Evolutionary conservation across 192 early-diverging fungal species (phyloP).

Genomic region (Rhizoclosmatium sp.): DNA sequence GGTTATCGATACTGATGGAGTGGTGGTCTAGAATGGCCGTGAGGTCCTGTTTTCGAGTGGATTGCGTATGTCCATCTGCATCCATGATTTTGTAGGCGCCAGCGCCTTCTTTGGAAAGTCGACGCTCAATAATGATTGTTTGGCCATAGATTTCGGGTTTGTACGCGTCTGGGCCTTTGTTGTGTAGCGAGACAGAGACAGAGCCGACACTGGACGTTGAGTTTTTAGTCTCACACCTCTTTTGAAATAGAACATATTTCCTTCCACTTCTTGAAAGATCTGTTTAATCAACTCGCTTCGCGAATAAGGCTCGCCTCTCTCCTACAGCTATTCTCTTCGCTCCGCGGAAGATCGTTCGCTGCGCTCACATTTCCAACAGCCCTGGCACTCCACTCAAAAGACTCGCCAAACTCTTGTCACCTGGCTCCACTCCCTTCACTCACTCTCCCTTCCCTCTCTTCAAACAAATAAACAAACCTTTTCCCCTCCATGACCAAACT

Average conservation of each 20-base stretch:
- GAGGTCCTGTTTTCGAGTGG: constrained; percentile 81
- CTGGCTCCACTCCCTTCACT: no score
- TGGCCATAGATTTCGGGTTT: constrained; percentile 82
- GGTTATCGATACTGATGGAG: constrained; percentile 92
- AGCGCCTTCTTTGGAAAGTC: constrained; percentile 65
- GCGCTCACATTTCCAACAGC: neutral
- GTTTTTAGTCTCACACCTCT: neutral
- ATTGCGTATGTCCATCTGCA: constrained; percentile 47
- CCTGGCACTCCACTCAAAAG: no score
- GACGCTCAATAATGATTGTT: constrained; percentile 83
- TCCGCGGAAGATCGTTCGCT: no score
- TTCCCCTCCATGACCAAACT: constrained; percentile 86
- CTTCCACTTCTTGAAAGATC: constrained; percentile 4
- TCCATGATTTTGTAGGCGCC: constrained; percentile 84
- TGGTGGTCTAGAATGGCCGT: constrained; percentile 85
- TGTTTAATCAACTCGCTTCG: neutral
- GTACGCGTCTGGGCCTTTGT: constrained; percentile 86
- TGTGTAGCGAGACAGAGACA: constrained; percentile 79
- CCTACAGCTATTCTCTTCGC: no score
- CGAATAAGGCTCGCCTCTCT: no score
- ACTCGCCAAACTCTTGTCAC: no score
- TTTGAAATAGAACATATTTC: neutral
- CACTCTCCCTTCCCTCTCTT: no score
- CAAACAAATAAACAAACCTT: constrained; percentile 49
- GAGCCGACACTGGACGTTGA: constrained; percentile 56